Base-by-base conservation (phyloP, 2,329 filamentous ascomycete species). In the Fusarium pseudonygamai region DNA sequence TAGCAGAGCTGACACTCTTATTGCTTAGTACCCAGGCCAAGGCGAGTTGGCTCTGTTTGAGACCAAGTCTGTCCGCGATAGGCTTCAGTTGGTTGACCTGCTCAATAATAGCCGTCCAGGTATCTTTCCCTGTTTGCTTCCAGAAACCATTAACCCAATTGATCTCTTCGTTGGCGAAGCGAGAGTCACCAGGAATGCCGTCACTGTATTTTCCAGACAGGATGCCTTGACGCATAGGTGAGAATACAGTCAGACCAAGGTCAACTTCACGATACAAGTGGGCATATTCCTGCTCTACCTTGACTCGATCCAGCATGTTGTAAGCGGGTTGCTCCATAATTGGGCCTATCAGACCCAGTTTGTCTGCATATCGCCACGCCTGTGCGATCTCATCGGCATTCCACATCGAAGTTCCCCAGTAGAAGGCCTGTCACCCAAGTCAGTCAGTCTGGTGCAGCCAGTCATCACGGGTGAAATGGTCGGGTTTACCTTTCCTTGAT, bases 381-480 rank as follows among this genome's bases (percentile, higher is more conserved):
- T 89, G 85, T 11, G 87, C 86, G 77, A 93, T 92, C 82, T 92
- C 90, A 66, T 88, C 87, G 47, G 91, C 89, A 68, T 85, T 86
- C 90, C 91, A 93, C 80, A 92, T 89, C 0, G 89, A 92, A 0
- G 90, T 93, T 46, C 90, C 91, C 90, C 90, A 92, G 84, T 93
- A 92, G 72, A 93, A 88, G 6, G 90, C 89, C 82, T 92, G n/a
- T 18, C 12, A 28, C 18, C 34, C 20, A 34, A 22, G 39, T 70
- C 36, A 57, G 45, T 36, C 14, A 43, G 13, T 20, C 22, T 45
- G 26, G 34, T 43, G 4, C 13, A n/a, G 16, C 13, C 13, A n/a
- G 12, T 11, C 18, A 7, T 30, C 8, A 20, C 14, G 16, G 18
- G n/a, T 42, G 16, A 24, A 26, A 22, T 14, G 26, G 12, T 24